These are phyloP conservation scores for Hypoxylon trugodes DNA, from an alignment of 495 filamentous ascomycete species.

Conservation along the genomic window DNA sequence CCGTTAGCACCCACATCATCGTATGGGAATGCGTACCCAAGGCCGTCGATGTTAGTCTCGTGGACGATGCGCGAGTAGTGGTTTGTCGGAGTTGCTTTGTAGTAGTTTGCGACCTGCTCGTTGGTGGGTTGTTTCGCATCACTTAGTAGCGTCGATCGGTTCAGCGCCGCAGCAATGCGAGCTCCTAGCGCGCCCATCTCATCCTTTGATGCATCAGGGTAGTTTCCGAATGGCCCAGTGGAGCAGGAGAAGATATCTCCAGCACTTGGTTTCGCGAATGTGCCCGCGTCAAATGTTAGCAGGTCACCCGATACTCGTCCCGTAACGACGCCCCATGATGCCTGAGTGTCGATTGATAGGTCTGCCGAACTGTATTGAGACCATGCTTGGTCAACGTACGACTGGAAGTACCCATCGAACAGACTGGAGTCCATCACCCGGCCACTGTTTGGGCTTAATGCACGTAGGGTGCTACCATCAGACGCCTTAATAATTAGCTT, in stretches of 20 bases:
- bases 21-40: constrained; percentile 81
- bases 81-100: constrained; percentile 67
- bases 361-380: constrained; percentile 59
- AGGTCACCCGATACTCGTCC: constrained; percentile 58
- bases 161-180: constrained; percentile 72
- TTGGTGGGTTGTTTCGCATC: constrained; percentile 60
- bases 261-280: constrained; percentile 65
- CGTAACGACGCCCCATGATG: constrained; percentile 52
- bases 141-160: constrained; percentile 68
- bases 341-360: constrained; percentile 72
- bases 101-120: constrained; percentile 58
- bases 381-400: constrained; percentile 73
- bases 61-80: constrained; percentile 77
- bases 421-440: constrained; percentile 59
- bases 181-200: constrained; percentile 65
- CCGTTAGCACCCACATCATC: constrained; percentile 73
- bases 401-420: constrained; percentile 69
- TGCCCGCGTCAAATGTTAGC: constrained; percentile 61
- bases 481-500: constrained; percentile 62
- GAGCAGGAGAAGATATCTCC: constrained; percentile 76
- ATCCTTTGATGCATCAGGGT: constrained; percentile 47
- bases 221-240: constrained; percentile 69
- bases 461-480: constrained; percentile 64
- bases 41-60: constrained; percentile 64
- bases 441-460: constrained; percentile 71